A percentile compares a stretch with the other conserved stretches of the same genome.
Evolutionary conservation across 1,284 basidiomycete species (phyloP).

Genomic region (Ganoderma leucocontextum): DNA sequence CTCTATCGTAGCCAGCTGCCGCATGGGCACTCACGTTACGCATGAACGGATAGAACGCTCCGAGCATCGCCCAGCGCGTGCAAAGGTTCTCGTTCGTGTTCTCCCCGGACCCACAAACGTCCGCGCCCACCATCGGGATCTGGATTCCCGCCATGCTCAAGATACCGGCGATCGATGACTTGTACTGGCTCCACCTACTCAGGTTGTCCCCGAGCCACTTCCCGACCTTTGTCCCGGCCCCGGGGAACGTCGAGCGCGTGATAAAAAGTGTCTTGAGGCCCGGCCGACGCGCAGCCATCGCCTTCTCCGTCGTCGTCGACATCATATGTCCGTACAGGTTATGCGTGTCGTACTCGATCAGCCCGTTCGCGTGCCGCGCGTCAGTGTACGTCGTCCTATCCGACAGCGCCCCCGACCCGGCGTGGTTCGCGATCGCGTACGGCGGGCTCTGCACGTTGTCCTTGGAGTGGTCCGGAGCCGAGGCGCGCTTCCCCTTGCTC

Average conservation of each 20-base stretch:
- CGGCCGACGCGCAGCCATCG: constrained; percentile 68
- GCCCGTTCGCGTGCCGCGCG: constrained; percentile 66
- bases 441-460: constrained; percentile 57
- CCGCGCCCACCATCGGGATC: constrained; percentile 74
- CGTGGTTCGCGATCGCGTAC: constrained; percentile 66
- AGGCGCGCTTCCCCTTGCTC: constrained; percentile 47
- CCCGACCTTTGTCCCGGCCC: constrained; percentile 69
- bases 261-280: constrained; percentile 70
- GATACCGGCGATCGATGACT: constrained; percentile 68
- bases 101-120: constrained; percentile 70
- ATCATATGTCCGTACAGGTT: constrained; percentile 80
- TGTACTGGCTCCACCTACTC: constrained; percentile 64
- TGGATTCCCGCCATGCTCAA: constrained; percentile 69
- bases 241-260: constrained; percentile 77
- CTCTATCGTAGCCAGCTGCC: not conserved
- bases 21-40: constrained; percentile 57
- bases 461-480: constrained; percentile 34
- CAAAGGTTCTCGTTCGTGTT: constrained; percentile 72
- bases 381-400: constrained; percentile 64
- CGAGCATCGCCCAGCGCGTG: constrained; percentile 73
- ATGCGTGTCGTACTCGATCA: constrained; percentile 71
- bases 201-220: constrained; percentile 79
- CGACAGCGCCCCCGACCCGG: constrained; percentile 52
- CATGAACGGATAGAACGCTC: constrained; percentile 79
- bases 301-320: constrained; percentile 67